A percentile compares a stretch with the other conserved stretches of the same genome.
phyloP scores from a whole-genome alignment of 1,284 basidiomycete genomes.

The Vanrija sp. region DNA sequence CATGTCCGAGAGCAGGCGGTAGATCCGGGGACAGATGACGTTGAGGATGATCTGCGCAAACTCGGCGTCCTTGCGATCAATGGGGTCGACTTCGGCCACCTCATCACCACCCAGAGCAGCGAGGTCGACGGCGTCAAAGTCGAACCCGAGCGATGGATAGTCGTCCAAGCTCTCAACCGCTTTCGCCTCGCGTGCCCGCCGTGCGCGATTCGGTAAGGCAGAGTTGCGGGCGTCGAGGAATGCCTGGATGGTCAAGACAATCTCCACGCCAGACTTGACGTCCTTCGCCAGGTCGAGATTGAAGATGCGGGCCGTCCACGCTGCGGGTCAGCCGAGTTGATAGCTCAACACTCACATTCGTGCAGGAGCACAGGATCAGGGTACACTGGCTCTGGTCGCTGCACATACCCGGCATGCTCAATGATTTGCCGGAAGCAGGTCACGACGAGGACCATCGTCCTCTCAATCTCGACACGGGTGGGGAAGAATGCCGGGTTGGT shows the following conservation, averaged over 20 bases:
- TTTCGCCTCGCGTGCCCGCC: conserved; percentile 40
- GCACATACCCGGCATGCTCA: conserved; percentile 9
- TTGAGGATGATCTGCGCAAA: conserved; percentile 56
- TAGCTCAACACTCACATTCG: conserved; percentile 52
- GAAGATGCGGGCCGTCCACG: conserved; percentile 62
- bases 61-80: conserved; percentile 34
- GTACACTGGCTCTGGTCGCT: conserved; percentile 48
- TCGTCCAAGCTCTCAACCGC: conserved; percentile 69
- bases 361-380: conserved; percentile 65
- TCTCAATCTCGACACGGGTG: conserved; percentile 36
- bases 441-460: conserved; percentile 56
- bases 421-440: conserved; percentile 62
- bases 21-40: conserved; percentile 60
- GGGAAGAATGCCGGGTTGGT: conserved; percentile 18
- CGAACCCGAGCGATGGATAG: conserved; percentile 43
- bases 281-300: conserved; percentile 55
- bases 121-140: conserved; percentile 38
- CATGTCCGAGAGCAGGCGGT: conserved; percentile 59
- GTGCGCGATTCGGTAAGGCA: conserved; percentile 55
- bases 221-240: conserved; percentile 62
- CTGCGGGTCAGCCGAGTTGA: conserved; percentile 42
- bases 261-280: conserved; percentile 56
- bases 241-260: conserved; percentile 59
- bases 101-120: conserved; percentile 30
- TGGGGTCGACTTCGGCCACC: conserved; percentile 22